Evolutionary conservation across 176 grass and related monocot species (phyloP), one percentile per base, ranked within the genome.

Genomic region (Cenchrus fungigraminus): DNA sequence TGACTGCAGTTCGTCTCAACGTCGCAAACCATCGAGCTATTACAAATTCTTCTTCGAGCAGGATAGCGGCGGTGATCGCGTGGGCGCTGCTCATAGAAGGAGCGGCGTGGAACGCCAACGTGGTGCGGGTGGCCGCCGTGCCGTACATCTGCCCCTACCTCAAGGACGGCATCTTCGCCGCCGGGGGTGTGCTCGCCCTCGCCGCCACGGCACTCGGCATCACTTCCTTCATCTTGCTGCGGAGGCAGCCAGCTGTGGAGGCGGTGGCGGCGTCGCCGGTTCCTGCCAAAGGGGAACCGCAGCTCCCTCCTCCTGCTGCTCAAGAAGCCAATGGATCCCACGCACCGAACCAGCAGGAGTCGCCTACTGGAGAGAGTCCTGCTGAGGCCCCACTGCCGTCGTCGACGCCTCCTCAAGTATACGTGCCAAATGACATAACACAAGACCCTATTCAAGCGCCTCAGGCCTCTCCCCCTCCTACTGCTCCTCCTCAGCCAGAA

Each of bases 131-230:
- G 20, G 65, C 0, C 0, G 44, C 16, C 17, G 49, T 3, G 25
- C 12, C 68, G 4, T 0, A 46, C 58, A 25, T 25, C 25, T 89
- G 87, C 61, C 10, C 1, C 59, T 20, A 50, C 61, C 52, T 89
- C 43, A 80, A 80, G 20, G 69, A 80, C 70, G 82, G 82, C 43
- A 29, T 85, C 76, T 84, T 89, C 31, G 82, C 82, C 6, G 28
- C 60, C 51, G 82, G 40, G 2, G 59, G 29, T 43, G 31, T 85
- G 50, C 87, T 89, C 61, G 1, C 69, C 42, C 87, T 89, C 19
- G 69, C 28, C 10, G 76, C 82, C 87, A 81, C 70, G 20, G 77
- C 77, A 9, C 82, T 81, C 62, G 70, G 69, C 52, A 1, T 89
- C 87, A 4, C 70, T 69, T 89, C 82, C 20, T 80, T 12, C 79